These are phyloP conservation scores for Graphium sp. DNA, from an alignment of 2,329 filamentous ascomycete genomes.

Conservation along the genomic window DNA sequence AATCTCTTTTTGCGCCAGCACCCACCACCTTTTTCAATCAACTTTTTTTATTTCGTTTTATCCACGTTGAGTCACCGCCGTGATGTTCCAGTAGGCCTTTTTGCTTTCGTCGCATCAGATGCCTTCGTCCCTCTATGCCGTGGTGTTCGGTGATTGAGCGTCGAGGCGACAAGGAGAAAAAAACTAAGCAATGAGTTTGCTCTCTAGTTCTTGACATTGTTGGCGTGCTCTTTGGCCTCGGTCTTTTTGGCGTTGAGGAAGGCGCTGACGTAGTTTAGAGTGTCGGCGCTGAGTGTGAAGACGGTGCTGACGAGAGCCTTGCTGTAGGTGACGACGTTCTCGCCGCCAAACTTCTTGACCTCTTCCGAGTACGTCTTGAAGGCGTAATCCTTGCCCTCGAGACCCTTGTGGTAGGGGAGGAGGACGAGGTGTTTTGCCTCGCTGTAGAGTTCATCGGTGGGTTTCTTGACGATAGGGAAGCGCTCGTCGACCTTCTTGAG, in stretches of 20 bases:
- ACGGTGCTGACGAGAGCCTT: slow-evolving; percentile 55
- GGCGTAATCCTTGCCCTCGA: slow-evolving; percentile 46
- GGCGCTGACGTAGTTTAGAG: slow-evolving; percentile 40
- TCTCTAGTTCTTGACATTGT: slow-evolving; percentile 26
- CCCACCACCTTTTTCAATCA: too few relatives aligned
- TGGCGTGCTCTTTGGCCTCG: slow-evolving; percentile 35
- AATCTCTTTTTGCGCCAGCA: too few relatives aligned
- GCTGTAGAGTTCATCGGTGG: slow-evolving; percentile 51
- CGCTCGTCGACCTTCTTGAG: slow-evolving; percentile 51
- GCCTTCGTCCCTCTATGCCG: too few relatives aligned
- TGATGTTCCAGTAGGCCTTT: too few relatives aligned
- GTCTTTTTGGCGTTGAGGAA: slow-evolving; percentile 46
- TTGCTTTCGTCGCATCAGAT: too few relatives aligned
- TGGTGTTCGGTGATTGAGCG: too few relatives aligned
- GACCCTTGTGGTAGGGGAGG: slow-evolving; percentile 44
- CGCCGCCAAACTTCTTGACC: slow-evolving; percentile 45
- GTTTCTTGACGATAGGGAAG: slow-evolving; percentile 61
- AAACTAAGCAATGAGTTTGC: not conserved
- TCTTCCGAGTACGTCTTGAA: slow-evolving; percentile 37
- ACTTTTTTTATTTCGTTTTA: too few relatives aligned
- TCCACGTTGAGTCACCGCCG: too few relatives aligned
- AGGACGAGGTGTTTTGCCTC: slow-evolving; percentile 45
- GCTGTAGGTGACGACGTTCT: slow-evolving; percentile 47
- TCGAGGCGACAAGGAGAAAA: too few relatives aligned
- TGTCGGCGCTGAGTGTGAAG: slow-evolving; percentile 49